Conservation (phyloP, 2,329 filamentous ascomycete species). For the Hypoxylon sp. region DNA sequence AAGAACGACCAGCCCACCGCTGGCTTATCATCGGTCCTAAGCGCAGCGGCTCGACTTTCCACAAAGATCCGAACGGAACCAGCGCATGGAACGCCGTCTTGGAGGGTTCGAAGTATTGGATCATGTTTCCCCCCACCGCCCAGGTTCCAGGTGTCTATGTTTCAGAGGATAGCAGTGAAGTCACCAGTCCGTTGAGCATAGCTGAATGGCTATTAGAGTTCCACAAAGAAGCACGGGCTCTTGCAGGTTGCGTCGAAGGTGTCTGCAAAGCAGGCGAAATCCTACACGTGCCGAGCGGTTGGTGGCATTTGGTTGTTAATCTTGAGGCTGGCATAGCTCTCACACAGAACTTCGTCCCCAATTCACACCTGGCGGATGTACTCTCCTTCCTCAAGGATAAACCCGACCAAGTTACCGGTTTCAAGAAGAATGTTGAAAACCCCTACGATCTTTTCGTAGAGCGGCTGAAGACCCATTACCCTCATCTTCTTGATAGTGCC, state of each 20-base stretch:
- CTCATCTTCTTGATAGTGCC: constrained; percentile 76
- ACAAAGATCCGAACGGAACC: constrained; percentile 83
- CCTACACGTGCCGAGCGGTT: constrained; percentile 91
- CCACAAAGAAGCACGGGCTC: constrained; percentile 83
- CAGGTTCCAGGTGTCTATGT: constrained; percentile 91
- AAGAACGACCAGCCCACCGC: constrained; percentile 85
- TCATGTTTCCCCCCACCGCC: constrained; percentile 90
- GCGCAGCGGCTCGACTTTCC: constrained; percentile 92
- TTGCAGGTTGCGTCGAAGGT: constrained; percentile 85
- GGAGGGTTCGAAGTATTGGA: constrained; percentile 95
- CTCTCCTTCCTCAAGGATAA: constrained; percentile 86
- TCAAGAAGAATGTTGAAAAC: constrained; percentile 78
- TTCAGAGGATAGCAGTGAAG: constrained; percentile 89
- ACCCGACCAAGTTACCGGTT: constrained; percentile 88
- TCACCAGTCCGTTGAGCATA: constrained; percentile 93
- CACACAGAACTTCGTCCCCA: constrained; percentile 95
- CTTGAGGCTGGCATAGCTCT: constrained; percentile 86
- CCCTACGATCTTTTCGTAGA: constrained; percentile 82
- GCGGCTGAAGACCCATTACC: constrained; percentile 73
- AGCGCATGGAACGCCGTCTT: constrained; percentile 96
- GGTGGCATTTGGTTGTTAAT: constrained; percentile 98
- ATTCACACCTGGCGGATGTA: constrained; percentile 79
- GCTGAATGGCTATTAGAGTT: constrained; percentile 97
- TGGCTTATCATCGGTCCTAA: constrained; percentile 94
- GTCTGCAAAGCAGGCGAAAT: constrained; percentile 89